Percentiles rank a stretch among this genome's conserved stretches.
Conservation (phyloP, 2,329 filamentous ascomycete species). For the Paecilomyces variotii region DNA sequence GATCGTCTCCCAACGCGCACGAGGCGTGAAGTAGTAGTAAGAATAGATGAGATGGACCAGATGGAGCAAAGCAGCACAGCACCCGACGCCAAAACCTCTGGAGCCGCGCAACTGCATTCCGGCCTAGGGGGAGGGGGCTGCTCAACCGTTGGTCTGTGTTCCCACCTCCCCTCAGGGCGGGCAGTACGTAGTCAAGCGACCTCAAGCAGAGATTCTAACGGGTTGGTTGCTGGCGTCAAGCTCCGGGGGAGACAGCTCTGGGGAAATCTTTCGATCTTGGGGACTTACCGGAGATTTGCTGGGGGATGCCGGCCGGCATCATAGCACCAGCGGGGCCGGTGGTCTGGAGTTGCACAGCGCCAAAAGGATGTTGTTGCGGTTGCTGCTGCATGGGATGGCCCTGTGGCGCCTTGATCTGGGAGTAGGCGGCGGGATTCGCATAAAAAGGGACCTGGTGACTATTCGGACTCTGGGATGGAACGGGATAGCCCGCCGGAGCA, state of each 20-base stretch:
- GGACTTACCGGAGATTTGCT: slow-evolving; percentile 24
- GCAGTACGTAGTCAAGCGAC: neutral
- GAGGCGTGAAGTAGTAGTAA: slow-evolving; percentile 7
- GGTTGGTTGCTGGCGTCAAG: neutral
- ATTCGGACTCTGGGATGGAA: slow-evolving; percentile 17
- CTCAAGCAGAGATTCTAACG: neutral
- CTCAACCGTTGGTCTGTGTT: neutral
- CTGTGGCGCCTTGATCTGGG: slow-evolving; percentile 21
- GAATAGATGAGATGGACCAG: slow-evolving; percentile 3
- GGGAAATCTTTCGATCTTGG: neutral
- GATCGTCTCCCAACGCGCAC: slow-evolving; percentile 1
- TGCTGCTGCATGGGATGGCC: slow-evolving; percentile 15
- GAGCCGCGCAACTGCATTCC: neutral
- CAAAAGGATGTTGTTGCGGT: slow-evolving; percentile 27
- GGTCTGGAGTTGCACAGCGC: slow-evolving; percentile 26
- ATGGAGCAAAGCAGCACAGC: neutral
- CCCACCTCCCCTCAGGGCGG: neutral
- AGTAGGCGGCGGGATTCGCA: slow-evolving; percentile 22
- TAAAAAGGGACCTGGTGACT: slow-evolving; percentile 27
- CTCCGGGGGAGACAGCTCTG: neutral
- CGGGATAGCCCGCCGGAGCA: slow-evolving; percentile 23
- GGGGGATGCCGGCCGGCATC: slow-evolving; percentile 29
- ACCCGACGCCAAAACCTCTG: neutral
- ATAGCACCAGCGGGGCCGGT: slow-evolving; percentile 28
- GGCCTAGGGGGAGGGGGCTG: neutral